These are phyloP conservation scores for Fraxinus cuspidata DNA, from an alignment of 257 asterid species.

Conservation along the genomic window DNA sequence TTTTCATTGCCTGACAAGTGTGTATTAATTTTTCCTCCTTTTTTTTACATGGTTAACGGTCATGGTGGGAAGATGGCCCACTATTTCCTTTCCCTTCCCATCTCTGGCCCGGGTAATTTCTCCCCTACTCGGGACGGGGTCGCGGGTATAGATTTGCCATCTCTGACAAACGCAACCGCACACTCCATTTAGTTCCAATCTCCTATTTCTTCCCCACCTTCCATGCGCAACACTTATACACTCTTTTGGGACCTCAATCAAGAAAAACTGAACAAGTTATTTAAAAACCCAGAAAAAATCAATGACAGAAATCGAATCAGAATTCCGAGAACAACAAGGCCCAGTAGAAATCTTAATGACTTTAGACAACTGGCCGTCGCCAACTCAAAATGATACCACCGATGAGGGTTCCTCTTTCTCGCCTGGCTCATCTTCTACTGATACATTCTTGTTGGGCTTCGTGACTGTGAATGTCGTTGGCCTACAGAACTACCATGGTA, in stretches of 20 bases:
- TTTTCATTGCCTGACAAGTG: too few species aligned
- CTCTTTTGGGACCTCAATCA: conserved; percentile 7
- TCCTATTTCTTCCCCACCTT: conserved; percentile 12
- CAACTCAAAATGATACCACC: conserved; percentile 26
- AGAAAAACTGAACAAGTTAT: conserved; percentile 10
- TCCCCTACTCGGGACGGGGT: too few species aligned
- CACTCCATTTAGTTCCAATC: conserved; percentile 9
- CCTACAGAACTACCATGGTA: conserved; percentile 55
- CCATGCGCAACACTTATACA: background rate
- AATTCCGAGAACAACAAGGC: conserved; percentile 30
- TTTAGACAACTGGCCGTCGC: conserved; percentile 43
- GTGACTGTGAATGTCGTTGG: conserved; percentile 67
- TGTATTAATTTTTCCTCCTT: too few species aligned
- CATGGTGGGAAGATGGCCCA: too few species aligned
- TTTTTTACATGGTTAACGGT: too few species aligned
- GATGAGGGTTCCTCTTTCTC: conserved; percentile 11
- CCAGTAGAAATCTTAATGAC: conserved; percentile 46
- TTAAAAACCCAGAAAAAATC: background rate
- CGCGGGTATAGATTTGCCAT: too few species aligned
- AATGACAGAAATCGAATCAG: conserved; percentile 35
- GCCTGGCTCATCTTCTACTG: conserved; percentile 8
- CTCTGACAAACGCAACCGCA: background rate
- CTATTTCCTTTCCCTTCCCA: too few species aligned
- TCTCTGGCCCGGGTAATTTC: too few species aligned
- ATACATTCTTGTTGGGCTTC: conserved; percentile 60